Base-by-base conservation (phyloP, 2,329 filamentous ascomycete species). In the Penicillium sp. region DNA sequence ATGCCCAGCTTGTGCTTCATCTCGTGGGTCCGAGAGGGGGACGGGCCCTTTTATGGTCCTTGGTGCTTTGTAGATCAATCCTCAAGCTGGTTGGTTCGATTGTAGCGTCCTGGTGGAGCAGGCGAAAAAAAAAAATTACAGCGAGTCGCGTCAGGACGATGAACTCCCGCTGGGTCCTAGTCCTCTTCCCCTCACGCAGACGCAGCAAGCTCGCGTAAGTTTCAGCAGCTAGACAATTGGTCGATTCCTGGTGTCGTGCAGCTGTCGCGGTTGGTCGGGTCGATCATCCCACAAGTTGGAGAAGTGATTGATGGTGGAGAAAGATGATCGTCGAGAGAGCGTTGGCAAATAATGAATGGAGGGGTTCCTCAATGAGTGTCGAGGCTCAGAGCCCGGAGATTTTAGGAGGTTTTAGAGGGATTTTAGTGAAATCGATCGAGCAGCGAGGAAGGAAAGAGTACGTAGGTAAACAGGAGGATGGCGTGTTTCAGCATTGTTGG, bases 1-100 rank as follows among this genome's bases (percentile, higher is more conserved):
- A 72, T 58, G 42, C 70, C 71, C 54, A 70, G 63, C 39, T 67
- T 65, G 48, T 64, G 60, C 42, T 65, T 67, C 71, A 74, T 74
- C n/a, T 40, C 36, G 52, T 41, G 32, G 47, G 44, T 45, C 23
- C 21, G 48, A 54, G 46, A 46, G 49, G 44, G 27, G 32, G 33
- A 12, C 20, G 33, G 40, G 46, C 32, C 47, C 34, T 49, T 58
- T 61, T 40, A 34, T 52, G 41, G 46, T 49, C 6, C 18, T 27
- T 20, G 20, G 18, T 36, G 32, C 26, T 45, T 39, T 32, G 46
- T 52, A 46, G 55, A 52, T 57, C 46, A 29, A 50, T 37, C 34
- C 37, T 43, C 3, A 29, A 57, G 46, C 43, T 55, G 54, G 56
- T 54, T 59, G 54, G 54, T 37, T 43, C 52, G 49, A 54, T 53